These are phyloP conservation scores for Bonia amplexicaulis DNA, from an alignment of 176 grass and related monocot genomes.

Conservation along the genomic window DNA sequence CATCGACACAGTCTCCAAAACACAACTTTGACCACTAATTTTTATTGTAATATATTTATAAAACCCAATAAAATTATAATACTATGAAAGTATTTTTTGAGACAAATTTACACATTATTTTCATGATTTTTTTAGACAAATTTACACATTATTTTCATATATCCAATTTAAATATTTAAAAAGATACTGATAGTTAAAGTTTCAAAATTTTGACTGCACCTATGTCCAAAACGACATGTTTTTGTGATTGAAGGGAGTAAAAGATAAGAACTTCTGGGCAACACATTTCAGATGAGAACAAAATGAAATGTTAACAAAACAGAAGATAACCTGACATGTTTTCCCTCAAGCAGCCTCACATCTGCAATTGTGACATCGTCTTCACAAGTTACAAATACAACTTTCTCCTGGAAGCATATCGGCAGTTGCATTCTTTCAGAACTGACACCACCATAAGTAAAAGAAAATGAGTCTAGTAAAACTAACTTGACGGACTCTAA, in stretches of 20 bases:
- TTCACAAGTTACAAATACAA: constrained; percentile 88
- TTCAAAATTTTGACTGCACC: too few relatives aligned
- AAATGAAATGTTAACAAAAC: constrained; percentile 3
- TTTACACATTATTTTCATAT: too few relatives aligned
- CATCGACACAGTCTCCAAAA: too few relatives aligned
- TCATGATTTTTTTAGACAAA: too few relatives aligned
- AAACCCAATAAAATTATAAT: too few relatives aligned
- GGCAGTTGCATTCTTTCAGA: constrained; percentile 22
- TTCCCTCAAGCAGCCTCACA: constrained; percentile 58
- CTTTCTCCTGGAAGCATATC: constrained; percentile 68
- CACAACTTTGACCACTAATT: too few relatives aligned
- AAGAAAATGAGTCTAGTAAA: constrained; percentile 15
- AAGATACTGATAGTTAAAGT: too few relatives aligned
- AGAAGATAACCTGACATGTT: constrained; percentile 70
- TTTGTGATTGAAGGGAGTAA: neutral
- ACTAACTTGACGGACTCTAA: constrained; percentile 94
- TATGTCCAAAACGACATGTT: too few relatives aligned
- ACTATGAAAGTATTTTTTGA: too few relatives aligned
- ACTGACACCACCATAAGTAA: neutral
- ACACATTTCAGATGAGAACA: neutral
- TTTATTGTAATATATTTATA: too few relatives aligned
- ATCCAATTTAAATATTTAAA: too few relatives aligned
- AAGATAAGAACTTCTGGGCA: neutral
- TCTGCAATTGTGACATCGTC: constrained; percentile 67
- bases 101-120: too few relatives aligned